Percentiles rank a stretch among this genome's conserved stretches.
These are phyloP conservation scores for Wickerhamiella sergipiensis DNA, from an alignment of 805 yeast species.

Conservation along the genomic window DNA sequence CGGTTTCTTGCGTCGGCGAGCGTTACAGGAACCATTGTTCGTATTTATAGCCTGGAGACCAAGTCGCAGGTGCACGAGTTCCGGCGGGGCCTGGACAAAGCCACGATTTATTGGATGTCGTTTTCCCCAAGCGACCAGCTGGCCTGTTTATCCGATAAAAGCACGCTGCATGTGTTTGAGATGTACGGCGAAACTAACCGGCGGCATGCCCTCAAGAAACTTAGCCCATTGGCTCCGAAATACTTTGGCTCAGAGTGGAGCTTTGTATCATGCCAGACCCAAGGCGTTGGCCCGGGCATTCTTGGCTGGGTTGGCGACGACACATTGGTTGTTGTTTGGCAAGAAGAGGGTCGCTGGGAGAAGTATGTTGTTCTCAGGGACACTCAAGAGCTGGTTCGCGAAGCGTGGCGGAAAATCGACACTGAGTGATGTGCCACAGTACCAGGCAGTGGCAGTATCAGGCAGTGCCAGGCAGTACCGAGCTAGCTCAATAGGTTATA, in stretches of 20 bases:
- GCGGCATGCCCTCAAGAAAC: slow-evolving; percentile 48
- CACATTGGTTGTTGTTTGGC: slow-evolving; percentile 64
- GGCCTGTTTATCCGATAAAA: slow-evolving; percentile 81
- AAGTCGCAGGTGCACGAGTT: slow-evolving; percentile 70
- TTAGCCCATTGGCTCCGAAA: slow-evolving; percentile 48
- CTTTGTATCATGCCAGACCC: slow-evolving; percentile 55
- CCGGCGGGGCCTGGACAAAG: slow-evolving; percentile 80
- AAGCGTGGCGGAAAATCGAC: slow-evolving; percentile 51
- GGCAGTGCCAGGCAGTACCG: too few species aligned
- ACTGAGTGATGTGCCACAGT: background rate
- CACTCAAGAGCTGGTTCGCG: slow-evolving; percentile 47
- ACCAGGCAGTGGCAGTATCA: too few species aligned
- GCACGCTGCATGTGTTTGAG: slow-evolving; percentile 76
- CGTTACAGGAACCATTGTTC: slow-evolving; percentile 65
- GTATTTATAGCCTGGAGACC: slow-evolving; percentile 55
- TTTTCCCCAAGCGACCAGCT: slow-evolving; percentile 68
- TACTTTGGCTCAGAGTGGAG: slow-evolving; percentile 84
- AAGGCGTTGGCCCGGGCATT: slow-evolving; percentile 31
- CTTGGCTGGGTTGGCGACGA: slow-evolving; percentile 72
- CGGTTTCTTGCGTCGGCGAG: slow-evolving; percentile 68
- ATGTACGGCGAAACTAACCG: slow-evolving; percentile 29
- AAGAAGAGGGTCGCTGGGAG: slow-evolving; percentile 65
- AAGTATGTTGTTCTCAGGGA: slow-evolving; percentile 59
- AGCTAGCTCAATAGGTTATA: too few species aligned
- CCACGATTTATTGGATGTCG: slow-evolving; percentile 66